These are phyloP conservation scores for Knoxia roxburghii DNA, from an alignment of 257 asterid species.

Conservation along the genomic window DNA sequence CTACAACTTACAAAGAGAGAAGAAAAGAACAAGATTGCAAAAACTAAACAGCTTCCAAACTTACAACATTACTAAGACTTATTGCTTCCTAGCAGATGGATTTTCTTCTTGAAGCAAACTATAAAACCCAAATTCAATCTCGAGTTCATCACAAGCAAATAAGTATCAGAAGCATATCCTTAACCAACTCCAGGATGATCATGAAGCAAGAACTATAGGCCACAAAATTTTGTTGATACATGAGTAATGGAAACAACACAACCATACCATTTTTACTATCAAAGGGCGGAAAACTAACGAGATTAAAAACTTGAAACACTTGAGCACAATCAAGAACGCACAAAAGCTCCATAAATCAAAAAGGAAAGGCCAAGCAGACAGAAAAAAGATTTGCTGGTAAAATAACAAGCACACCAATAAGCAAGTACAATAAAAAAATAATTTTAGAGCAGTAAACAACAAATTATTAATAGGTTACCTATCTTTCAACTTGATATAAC, in stretches of 20 bases:
- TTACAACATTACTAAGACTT: neutral
- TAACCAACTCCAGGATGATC: neutral
- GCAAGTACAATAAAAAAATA: neutral
- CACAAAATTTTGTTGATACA: neutral
- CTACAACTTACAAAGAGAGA: neutral
- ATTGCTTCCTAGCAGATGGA: neutral
- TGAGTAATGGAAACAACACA: neutral
- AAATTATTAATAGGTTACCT: slow-evolving; percentile 39
- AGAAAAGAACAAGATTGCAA: neutral
- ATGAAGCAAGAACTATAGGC: neutral
- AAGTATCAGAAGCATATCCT: neutral
- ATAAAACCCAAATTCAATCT: neutral
- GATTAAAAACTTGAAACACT: neutral
- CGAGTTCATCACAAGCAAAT: neutral
- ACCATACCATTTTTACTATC: neutral
- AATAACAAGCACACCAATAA: neutral
- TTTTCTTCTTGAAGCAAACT: slow-evolving; percentile 1
- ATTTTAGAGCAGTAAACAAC: neutral
- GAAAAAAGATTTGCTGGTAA: neutral
- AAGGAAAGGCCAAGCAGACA: neutral
- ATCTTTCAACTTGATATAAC: slow-evolving; percentile 69
- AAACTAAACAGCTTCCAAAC: neutral
- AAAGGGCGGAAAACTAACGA: neutral
- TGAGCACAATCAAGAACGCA: neutral
- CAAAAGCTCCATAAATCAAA: no score